Base-by-base conservation (phyloP, 2,329 filamentous ascomycete species). In the Albophoma yamanashiensis region DNA sequence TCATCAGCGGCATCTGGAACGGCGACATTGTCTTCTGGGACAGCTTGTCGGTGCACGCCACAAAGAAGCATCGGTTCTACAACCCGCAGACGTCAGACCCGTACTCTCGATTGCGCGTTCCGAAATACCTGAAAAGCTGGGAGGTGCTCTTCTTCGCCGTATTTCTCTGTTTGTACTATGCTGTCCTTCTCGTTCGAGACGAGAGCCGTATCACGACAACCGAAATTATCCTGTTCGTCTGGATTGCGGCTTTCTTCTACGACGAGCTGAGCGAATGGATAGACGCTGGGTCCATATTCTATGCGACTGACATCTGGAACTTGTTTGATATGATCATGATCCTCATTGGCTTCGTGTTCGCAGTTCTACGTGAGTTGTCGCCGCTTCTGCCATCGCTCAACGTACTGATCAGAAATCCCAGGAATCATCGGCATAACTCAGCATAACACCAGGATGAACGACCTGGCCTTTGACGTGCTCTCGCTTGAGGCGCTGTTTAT, bases 11-110 rank as follows among this genome's bases (percentile, higher is more conserved):
- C 56, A 89, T 96, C 59, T 95, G 91, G 91, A 85, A 87, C 63
- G 91, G 91, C 55, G 87, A 92, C 64, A 91, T 96, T 62, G 83
- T 92, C 43, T 94, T 95, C 71, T 96, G 91, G 91, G 88, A 92
- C 62, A 84, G 80, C 7, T 76, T 96, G n/a, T 87, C 84, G 11
- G 82, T 90, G 11, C 78, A 88, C 67, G 85, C 89, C 0, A 82
- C 80, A 60, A 96, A 95, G 73, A 85, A 85, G 67, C 87, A 91
- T 1, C 86, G 88, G 27, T 84, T 89, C 64, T 95, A 94, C 74
- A 89, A 89, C 69, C 76, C 76, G 31, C 78, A 76, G 63, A 83
- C 80, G 17, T 80, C 86, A 36, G 89, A 93, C 67, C 87, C 87
- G 1, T 92, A 89, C 71, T 90, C 88, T 55, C 83, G 91, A 31